Conservation (phyloP, 2,329 filamentous ascomycete genomes). For the Trichoderma sp. region DNA sequence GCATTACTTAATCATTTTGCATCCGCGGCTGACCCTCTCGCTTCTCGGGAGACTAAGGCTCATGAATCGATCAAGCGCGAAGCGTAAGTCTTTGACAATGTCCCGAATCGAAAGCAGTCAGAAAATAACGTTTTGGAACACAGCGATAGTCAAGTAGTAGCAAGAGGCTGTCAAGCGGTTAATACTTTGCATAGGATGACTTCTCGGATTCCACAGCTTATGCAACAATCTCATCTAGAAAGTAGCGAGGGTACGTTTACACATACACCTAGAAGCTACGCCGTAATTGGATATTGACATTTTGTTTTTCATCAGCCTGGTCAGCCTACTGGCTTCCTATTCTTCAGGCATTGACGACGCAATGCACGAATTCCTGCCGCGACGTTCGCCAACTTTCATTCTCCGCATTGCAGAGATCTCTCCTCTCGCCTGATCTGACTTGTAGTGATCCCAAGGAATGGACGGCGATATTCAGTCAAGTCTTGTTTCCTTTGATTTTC, state of each 20-base stretch:
- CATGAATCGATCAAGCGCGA: slow-evolving; percentile 1
- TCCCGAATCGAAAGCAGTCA: not conserved
- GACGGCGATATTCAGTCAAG: slow-evolving; percentile 92
- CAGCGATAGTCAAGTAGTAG: slow-evolving; percentile 60
- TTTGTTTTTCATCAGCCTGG: slow-evolving; percentile 67
- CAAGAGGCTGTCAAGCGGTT: slow-evolving; percentile 79
- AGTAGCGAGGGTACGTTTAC: slow-evolving; percentile 69
- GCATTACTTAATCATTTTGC: slow-evolving; percentile 87
- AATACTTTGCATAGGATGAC: slow-evolving; percentile 82
- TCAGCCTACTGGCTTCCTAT: slow-evolving; percentile 97
- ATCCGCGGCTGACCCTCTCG: slow-evolving; percentile 63
- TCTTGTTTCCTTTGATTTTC: slow-evolving; percentile 88
- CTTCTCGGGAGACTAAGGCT: slow-evolving; percentile 15
- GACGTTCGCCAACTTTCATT: slow-evolving; percentile 91
- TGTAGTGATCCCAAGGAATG: slow-evolving; percentile 86
- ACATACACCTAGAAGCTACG: not conserved
- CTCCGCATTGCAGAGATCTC: slow-evolving; percentile 78
- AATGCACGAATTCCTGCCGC: slow-evolving; percentile 92
- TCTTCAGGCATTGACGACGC: slow-evolving; percentile 82
- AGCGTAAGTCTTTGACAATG: not conserved
- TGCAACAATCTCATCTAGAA: slow-evolving; percentile 91
- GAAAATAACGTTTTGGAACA: slow-evolving; percentile 51
- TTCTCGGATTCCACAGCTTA: slow-evolving; percentile 78
- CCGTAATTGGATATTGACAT: slow-evolving; percentile 28
- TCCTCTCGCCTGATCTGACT: slow-evolving; percentile 82